Percentiles rank a stretch among this genome's conserved stretches.
Evolutionary conservation across 352 stramenopile species (phyloP).

Genomic region (Thraustochytrium sp.): DNA sequence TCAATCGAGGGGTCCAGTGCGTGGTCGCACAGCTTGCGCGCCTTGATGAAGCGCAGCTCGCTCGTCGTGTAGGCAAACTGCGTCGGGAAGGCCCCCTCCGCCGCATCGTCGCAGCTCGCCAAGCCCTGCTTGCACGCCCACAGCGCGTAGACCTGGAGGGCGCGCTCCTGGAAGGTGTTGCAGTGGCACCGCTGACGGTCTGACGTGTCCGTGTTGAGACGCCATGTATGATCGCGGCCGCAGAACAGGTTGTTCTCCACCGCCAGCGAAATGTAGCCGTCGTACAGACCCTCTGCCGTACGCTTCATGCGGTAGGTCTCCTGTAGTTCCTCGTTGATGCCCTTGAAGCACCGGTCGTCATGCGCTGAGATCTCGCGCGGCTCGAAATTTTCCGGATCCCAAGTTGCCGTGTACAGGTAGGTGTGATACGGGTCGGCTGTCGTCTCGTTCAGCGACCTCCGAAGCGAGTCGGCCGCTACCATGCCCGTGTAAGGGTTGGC

Average conservation of each 20-base stretch:
- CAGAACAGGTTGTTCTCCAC: constrained; percentile 71
- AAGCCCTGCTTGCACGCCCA: constrained; percentile 65
- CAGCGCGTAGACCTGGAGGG: constrained; percentile 79
- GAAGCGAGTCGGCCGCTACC: constrained; percentile 80
- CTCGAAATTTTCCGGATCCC: constrained; percentile 74
- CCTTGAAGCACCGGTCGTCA: constrained; percentile 80
- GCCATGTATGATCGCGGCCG: constrained; percentile 86
- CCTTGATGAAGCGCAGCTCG: constrained; percentile 35
- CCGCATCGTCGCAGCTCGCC: background rate
- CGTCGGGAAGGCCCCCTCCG: background rate
- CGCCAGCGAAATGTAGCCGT: constrained; percentile 53
- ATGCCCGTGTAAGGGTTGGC: constrained; percentile 70
- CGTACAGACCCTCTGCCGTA: constrained; percentile 46
- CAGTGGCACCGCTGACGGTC: constrained; percentile 85
- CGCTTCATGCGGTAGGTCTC: constrained; percentile 51
- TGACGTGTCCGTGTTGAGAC: constrained; percentile 73
- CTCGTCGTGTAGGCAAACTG: constrained; percentile 17
- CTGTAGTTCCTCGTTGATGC: constrained; percentile 69
- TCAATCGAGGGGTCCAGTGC: constrained; percentile 14
- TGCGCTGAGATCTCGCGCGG: constrained; percentile 69
- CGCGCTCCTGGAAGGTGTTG: constrained; percentile 68
- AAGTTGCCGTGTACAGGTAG: constrained; percentile 67
- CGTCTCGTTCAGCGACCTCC: constrained; percentile 59
- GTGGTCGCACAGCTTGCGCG: constrained; percentile 2
- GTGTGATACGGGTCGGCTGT: constrained; percentile 68